Conservation (phyloP, 164 flowering plant genomes). For the Protea cynaroides region DNA sequence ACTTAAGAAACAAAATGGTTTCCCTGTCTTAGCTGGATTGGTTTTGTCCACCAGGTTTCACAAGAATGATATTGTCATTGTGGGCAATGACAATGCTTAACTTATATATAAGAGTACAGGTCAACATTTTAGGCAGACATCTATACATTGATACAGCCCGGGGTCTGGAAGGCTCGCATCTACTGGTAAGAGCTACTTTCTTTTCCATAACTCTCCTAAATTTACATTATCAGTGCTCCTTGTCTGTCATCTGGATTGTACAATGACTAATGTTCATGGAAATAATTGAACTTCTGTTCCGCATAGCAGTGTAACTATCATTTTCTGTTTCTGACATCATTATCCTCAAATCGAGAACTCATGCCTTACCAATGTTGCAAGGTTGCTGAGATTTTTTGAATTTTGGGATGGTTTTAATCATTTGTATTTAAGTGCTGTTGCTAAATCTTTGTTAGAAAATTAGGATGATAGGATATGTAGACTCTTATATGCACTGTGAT, state of each 20-base stretch:
- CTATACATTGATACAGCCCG: constrained; percentile 83
- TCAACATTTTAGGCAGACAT: constrained; percentile 90
- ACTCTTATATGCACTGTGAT: too few species aligned
- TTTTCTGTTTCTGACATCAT: not conserved
- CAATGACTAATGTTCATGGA: not conserved
- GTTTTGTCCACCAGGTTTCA: constrained; percentile 57
- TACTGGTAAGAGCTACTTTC: constrained; percentile 36
- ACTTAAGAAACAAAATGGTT: constrained; percentile 1
- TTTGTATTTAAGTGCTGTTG: not conserved
- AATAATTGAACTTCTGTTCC: not conserved
- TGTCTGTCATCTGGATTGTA: constrained; percentile 4
- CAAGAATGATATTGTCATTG: constrained; percentile 62
- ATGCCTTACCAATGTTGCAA: not conserved
- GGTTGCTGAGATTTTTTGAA: not conserved
- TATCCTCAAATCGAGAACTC: not conserved
- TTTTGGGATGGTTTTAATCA: not conserved
- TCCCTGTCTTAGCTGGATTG: not conserved
- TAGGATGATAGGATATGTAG: not conserved
- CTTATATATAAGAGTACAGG: constrained; percentile 80
- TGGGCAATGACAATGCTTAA: constrained; percentile 75
- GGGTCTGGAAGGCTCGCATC: constrained; percentile 47
- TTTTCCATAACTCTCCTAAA: constrained; percentile 1
- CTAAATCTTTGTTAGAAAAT: not conserved
- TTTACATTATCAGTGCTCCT: not conserved
- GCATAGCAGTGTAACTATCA: not conserved